These are phyloP conservation scores for Phoma herbarum DNA, from an alignment of 2,329 filamentous ascomycete species.

Conservation along the genomic window DNA sequence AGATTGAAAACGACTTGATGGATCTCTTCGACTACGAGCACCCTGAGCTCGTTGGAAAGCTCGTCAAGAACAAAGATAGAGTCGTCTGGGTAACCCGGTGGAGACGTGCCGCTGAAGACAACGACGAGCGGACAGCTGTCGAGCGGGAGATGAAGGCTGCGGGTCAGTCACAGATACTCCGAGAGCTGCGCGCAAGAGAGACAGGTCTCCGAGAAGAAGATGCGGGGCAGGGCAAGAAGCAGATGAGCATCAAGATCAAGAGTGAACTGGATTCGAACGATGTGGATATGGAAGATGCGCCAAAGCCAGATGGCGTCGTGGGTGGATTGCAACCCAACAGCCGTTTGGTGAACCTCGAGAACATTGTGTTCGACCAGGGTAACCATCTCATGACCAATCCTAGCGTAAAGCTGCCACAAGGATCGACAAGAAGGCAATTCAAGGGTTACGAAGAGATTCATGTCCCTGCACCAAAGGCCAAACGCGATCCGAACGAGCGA, in stretches of 20 bases:
- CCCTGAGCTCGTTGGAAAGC: constrained; percentile 87
- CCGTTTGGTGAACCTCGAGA: constrained; percentile 91
- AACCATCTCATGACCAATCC: constrained; percentile 99
- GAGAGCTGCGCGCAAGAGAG: constrained; percentile 82
- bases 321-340: constrained; percentile 89
- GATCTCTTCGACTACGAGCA: constrained; percentile 98
- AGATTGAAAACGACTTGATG: constrained; percentile 98
- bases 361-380: constrained; percentile 95
- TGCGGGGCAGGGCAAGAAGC: constrained; percentile 78
- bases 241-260: constrained; percentile 84
- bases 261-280: constrained; percentile 72
- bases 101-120: constrained; percentile 80
- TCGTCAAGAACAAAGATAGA: constrained; percentile 92
- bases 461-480: constrained; percentile 90
- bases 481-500: constrained; percentile 77
- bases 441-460: constrained; percentile 99
- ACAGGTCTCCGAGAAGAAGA: constrained; percentile 63
- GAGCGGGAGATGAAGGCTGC: constrained; percentile 92
- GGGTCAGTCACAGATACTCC: constrained; percentile 84
- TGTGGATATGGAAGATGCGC: constrained; percentile 50
- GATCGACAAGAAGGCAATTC: constrained; percentile 92
- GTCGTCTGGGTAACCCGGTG: constrained; percentile 94
- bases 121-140: constrained; percentile 74
- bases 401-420: constrained; percentile 90
- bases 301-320: constrained; percentile 64